phyloP scores from a whole-genome alignment of 805 yeast genomes.

The Candida sithepensis region DNA sequence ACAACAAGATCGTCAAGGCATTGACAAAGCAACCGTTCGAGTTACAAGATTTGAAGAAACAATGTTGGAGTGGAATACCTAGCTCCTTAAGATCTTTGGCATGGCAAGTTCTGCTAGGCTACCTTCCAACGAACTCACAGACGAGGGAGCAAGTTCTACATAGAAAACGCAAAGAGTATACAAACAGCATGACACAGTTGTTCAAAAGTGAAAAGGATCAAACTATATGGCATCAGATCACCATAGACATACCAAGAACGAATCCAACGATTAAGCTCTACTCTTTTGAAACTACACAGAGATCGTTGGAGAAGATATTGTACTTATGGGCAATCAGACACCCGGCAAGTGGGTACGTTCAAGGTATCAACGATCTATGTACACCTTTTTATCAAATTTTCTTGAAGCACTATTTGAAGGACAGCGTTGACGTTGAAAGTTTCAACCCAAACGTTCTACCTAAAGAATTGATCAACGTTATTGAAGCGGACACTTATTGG shows the following conservation, averaged over 20 bases:
- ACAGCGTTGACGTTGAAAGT: conserved; percentile 45
- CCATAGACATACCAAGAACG: conserved; percentile 91
- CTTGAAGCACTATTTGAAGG: conserved; percentile 57
- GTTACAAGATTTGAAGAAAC: conserved; percentile 63
- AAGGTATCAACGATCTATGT: conserved; percentile 90
- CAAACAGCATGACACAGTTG: conserved; percentile 69
- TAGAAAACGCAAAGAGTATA: conserved; percentile 82
- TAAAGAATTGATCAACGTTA: conserved; percentile 53
- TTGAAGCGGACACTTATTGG: conserved; percentile 98
- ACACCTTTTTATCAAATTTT: conserved; percentile 93
- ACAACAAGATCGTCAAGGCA: conserved; percentile 62
- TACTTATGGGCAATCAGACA: conserved; percentile 95
- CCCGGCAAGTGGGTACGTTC: conserved; percentile 97
- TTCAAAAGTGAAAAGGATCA: conserved; percentile 59
- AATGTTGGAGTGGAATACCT: conserved; percentile 96
- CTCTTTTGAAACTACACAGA: conserved; percentile 64
- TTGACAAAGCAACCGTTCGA: conserved; percentile 57
- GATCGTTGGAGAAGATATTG: conserved; percentile 73
- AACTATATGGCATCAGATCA: conserved; percentile 91
- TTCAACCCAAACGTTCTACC: conserved; percentile 64
- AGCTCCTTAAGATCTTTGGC: conserved; percentile 70
- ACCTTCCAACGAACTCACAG: conserved; percentile 79
- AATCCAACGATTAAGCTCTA: conserved; percentile 81
- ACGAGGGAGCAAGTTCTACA: conserved; percentile 67
- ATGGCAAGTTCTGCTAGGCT: conserved; percentile 90